phyloP scores from a whole-genome alignment of 176 grass and related monocot genomes.

The Aegilops tauschii region DNA sequence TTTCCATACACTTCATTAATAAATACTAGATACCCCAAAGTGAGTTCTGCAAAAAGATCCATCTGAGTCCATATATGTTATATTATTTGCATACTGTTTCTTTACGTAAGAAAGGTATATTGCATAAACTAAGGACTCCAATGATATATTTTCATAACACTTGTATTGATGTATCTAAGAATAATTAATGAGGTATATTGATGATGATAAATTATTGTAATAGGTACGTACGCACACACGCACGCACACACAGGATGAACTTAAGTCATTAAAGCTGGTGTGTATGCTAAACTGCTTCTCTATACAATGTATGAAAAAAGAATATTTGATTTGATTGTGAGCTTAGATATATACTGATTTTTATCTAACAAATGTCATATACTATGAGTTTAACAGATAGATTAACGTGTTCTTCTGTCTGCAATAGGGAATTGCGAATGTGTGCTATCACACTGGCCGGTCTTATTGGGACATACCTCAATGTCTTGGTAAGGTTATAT shows the following conservation, averaged over 20 bases:
- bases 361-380: constrained; percentile 8
- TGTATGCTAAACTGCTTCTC: background rate
- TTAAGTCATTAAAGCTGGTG: background rate
- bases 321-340: constrained; percentile 1
- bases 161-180: background rate
- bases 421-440: constrained; percentile 67
- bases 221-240: too few species aligned
- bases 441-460: constrained; percentile 81
- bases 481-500: constrained; percentile 81
- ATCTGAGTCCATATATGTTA: background rate
- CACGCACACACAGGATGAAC: background rate
- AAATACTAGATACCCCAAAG: background rate
- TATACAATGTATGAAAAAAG: background rate
- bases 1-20: background rate
- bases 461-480: constrained; percentile 78
- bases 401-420: constrained; percentile 33
- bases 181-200: background rate
- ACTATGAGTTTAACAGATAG: background rate
- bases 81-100: background rate
- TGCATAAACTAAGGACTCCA: background rate
- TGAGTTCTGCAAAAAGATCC: background rate
- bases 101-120: background rate
- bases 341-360: background rate
- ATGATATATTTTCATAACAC: background rate
- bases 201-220: too few species aligned